A percentile compares a stretch with the other conserved stretches of the same genome.
These are phyloP conservation scores for Chaetomiaceae sp. DNA, from an alignment of 2,329 filamentous ascomycete genomes.

Conservation along the genomic window DNA sequence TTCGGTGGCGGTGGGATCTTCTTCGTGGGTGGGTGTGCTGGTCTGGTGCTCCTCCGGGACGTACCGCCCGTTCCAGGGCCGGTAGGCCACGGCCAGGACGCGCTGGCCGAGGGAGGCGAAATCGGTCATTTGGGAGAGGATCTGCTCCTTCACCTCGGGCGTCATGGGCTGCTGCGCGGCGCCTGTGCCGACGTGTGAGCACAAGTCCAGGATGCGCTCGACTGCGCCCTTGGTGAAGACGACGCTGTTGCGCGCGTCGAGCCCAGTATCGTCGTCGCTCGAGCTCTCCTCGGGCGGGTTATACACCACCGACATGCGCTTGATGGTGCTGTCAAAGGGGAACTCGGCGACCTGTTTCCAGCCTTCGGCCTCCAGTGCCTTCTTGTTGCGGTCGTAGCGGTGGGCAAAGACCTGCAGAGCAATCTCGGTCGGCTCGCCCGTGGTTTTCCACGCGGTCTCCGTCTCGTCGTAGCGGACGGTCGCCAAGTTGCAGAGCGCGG, in stretches of 20 bases:
- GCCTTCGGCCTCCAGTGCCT: constrained; percentile 45
- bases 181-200: constrained; percentile 44
- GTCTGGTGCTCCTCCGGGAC: constrained; percentile 29
- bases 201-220: constrained; percentile 56
- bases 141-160: constrained; percentile 45
- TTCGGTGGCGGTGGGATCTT: constrained; percentile 27
- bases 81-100: constrained; percentile 67
- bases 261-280: constrained; percentile 34
- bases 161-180: constrained; percentile 43
- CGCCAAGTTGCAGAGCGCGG: constrained; percentile 63
- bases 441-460: constrained; percentile 59
- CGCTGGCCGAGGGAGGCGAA: constrained; percentile 66
- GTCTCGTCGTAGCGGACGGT: constrained; percentile 53
- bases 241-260: constrained; percentile 42
- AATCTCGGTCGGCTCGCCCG: constrained; percentile 70
- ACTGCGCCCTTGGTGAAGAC: constrained; percentile 61
- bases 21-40: background rate
- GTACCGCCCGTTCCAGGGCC: constrained; percentile 51
- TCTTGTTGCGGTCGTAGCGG: constrained; percentile 59
- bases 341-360: constrained; percentile 66
- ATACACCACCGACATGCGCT: constrained; percentile 77
- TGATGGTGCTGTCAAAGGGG: constrained; percentile 73
- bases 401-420: constrained; percentile 71
- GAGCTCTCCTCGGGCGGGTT: constrained; percentile 38
- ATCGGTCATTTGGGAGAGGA: constrained; percentile 51